Conservation (phyloP, 1,284 basidiomycete species). For the Boletus smithii region DNA sequence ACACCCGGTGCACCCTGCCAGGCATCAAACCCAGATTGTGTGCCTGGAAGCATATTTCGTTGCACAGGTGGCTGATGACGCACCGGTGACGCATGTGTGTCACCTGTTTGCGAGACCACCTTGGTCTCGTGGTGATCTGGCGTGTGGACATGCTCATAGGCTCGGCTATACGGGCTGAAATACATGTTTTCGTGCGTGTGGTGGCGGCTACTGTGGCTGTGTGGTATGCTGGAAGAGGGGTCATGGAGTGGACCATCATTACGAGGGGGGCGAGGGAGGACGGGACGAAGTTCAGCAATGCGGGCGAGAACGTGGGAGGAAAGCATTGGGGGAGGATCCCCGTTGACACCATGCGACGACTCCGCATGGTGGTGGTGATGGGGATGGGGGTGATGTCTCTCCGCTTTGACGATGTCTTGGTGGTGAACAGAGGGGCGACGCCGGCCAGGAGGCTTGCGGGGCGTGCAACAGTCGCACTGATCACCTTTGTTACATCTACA, state of each 20-base stretch:
- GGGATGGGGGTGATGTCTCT: slow-evolving; percentile 23
- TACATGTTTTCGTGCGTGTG: slow-evolving; percentile 44
- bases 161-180: slow-evolving; percentile 62
- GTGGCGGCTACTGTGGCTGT: slow-evolving; percentile 38
- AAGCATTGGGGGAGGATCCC: slow-evolving; percentile 18
- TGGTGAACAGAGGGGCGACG: slow-evolving; percentile 35
- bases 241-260: slow-evolving; percentile 39
- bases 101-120: slow-evolving; percentile 17
- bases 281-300: slow-evolving; percentile 54
- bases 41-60: slow-evolving; percentile 13
- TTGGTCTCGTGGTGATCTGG: slow-evolving; percentile 31
- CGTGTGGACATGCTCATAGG: slow-evolving; percentile 46
- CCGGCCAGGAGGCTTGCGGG: slow-evolving; percentile 30
- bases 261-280: slow-evolving; percentile 48
- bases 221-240: slow-evolving; percentile 39
- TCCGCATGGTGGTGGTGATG: slow-evolving; percentile 20
- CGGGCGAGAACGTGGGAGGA: slow-evolving; percentile 48
- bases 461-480: slow-evolving; percentile 57
- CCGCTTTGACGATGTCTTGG: slow-evolving; percentile 28
- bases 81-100: slow-evolving; percentile 16
- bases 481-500: slow-evolving; percentile 44
- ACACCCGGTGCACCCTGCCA: slow-evolving; percentile 25
- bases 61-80: slow-evolving; percentile 22
- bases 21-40: slow-evolving; percentile 19
- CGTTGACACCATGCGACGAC: slow-evolving; percentile 6